phyloP scores from a whole-genome alignment of 495 filamentous ascomycete species.

The Clohesyomyces aquaticus region DNA sequence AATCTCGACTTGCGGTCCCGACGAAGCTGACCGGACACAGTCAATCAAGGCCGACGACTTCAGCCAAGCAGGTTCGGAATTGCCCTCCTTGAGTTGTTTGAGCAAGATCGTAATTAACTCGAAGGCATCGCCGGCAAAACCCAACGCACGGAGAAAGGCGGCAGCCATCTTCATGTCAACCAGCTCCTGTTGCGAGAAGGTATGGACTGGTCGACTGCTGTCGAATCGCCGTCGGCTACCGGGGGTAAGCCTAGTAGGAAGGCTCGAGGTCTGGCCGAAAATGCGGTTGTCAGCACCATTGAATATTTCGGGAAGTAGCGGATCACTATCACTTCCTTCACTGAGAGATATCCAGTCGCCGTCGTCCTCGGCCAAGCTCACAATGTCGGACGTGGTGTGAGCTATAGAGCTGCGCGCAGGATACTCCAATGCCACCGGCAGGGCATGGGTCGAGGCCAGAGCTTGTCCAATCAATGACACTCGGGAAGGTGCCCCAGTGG shows the following conservation, averaged over 20 bases:
- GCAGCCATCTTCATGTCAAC: slow-evolving; percentile 31
- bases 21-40: slow-evolving; percentile 19
- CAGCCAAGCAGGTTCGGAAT: slow-evolving; percentile 4
- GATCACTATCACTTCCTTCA: slow-evolving; percentile 7
- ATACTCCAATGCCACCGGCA: too few relatives aligned
- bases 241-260: background rate
- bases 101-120: slow-evolving; percentile 24
- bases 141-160: slow-evolving; percentile 17
- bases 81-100: slow-evolving; percentile 16
- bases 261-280: background rate
- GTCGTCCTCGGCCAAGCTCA: slow-evolving; percentile 7
- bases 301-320: background rate
- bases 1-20: slow-evolving; percentile 20
- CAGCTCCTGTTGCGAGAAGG: slow-evolving; percentile 24
- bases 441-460: too few relatives aligned
- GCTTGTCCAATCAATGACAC: too few relatives aligned
- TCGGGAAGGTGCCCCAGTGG: too few relatives aligned
- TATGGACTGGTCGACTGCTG: slow-evolving; percentile 26
- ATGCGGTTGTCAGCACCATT: background rate
- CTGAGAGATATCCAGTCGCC: slow-evolving; percentile 10
- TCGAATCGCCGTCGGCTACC: slow-evolving; percentile 17
- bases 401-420: background rate
- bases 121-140: slow-evolving; percentile 31
- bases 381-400: background rate
- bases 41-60: slow-evolving; percentile 18